Conservation (phyloP, 176 grass and related monocot species). For the Avena sativa region DNA sequence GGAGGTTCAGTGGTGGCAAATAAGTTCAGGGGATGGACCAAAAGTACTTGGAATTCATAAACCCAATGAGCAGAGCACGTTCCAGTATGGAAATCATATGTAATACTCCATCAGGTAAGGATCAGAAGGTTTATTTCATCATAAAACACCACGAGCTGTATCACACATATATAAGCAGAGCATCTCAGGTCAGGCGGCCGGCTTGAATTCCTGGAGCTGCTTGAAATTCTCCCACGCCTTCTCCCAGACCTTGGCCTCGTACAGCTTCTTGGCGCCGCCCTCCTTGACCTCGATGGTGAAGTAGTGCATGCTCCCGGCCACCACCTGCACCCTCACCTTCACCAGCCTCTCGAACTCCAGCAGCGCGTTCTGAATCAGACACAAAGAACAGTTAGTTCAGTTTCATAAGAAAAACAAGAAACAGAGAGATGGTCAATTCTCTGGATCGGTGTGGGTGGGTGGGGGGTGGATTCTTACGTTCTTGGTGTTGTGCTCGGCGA, state of each 20-base stretch:
- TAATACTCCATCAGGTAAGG: background rate
- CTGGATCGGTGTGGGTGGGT: background rate
- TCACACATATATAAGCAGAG: background rate
- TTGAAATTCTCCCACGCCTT: conserved; percentile 68
- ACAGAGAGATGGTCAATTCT: background rate
- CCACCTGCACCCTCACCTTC: conserved; percentile 65
- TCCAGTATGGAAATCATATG: background rate
- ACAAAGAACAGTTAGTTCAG: background rate
- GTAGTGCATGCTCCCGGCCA: conserved; percentile 63
- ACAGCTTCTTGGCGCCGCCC: conserved; percentile 53
- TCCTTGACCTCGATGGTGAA: conserved; percentile 73
- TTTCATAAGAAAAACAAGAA: background rate
- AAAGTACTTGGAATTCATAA: background rate
- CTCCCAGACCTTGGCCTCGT: conserved; percentile 69
- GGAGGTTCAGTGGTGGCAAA: background rate
- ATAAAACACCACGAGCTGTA: background rate
- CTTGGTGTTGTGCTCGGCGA: conserved; percentile 67
- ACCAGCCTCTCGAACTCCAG: conserved; percentile 69
- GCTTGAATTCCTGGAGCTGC: conserved; percentile 69
- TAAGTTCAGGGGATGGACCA: background rate
- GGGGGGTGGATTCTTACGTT: conserved; percentile 20
- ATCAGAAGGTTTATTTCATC: conserved; percentile 43
- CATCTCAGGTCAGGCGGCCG: conserved; percentile 22
- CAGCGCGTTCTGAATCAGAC: conserved; percentile 44
- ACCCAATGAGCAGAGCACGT: background rate